Base-by-base conservation (phyloP, 129 eudicot genomes). In the Daucus carota region DNA sequence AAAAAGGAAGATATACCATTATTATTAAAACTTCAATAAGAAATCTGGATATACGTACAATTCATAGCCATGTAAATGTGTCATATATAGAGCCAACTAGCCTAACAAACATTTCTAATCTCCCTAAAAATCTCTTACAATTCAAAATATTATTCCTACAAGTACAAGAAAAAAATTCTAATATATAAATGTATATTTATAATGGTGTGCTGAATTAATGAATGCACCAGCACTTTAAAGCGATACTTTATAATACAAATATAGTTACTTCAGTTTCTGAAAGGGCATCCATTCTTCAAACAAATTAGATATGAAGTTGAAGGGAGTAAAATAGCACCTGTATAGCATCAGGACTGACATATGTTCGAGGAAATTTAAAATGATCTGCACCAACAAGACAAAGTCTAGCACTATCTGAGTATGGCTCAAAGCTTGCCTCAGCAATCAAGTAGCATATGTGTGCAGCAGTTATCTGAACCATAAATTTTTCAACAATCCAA, bases 341-440 rank as follows among this genome's bases (percentile, higher is more conserved):
- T 83, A 94, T 94, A 28, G 99, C 97, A 80, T 94, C 89, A 29
- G 99, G 99, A 79, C 89, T 83, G 54, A 96, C 94, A 83, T 91
- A 94, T 46, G 99, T 87, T 78, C 97, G 85, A 32, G 99, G 99
- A 75, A 86, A 84, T 73, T 86, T 91, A 90, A 80, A 88, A 83
- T 94, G 99, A 84, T 94, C 97, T 41, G 97, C 94, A 79, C 99
- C 97, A 73, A 94, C 77, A 59, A 94, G 99, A 85, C 99, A 94
- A 73, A 94, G 74, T 84, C 99, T 94, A 48, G 99, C 96, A 76
- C 77, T 86, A 81, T 94, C 96, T 40, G 99, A 91, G 77, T 87
- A 94, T 73, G 87, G 85, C 81, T 89, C 99, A 81, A 94, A 85
- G 81, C 81, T 90, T 10, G 93, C 96, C 83, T 94, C 99, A 28